Evolutionary conservation across 106 monocot genomes (phyloP).

Genomic region (Dendrobium catenatum): DNA sequence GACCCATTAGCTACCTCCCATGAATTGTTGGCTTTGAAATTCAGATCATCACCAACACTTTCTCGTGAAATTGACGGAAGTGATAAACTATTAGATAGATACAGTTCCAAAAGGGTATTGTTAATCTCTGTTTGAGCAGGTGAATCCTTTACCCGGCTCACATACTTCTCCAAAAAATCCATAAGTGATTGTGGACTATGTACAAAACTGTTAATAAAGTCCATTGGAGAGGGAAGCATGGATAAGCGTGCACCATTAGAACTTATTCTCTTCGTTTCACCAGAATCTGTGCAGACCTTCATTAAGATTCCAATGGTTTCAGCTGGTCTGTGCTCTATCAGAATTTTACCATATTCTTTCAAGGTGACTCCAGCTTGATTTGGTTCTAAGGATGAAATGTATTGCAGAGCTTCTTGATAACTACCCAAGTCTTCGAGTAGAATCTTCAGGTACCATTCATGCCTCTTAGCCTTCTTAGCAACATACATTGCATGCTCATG

Average conservation of each 20-base stretch:
- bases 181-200: constrained; percentile 78
- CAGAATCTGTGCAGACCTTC: constrained; percentile 53
- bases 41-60: constrained; percentile 22
- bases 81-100: constrained; percentile 59
- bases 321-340: constrained; percentile 72
- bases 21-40: constrained; percentile 17
- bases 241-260: constrained; percentile 34
- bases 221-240: constrained; percentile 73
- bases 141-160: constrained; percentile 59
- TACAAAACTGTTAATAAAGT: constrained; percentile 90
- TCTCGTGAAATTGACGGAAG: constrained; percentile 71
- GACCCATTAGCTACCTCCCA: too few species aligned
- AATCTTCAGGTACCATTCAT: constrained; percentile 95
- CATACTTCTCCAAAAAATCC: constrained; percentile 88
- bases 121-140: constrained; percentile 82
- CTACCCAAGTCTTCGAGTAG: constrained; percentile 92
- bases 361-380: constrained; percentile 81
- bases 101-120: constrained; percentile 88
- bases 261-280: constrained; percentile 27
- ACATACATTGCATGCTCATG: constrained; percentile 99
- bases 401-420: constrained; percentile 74
- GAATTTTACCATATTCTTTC: constrained; percentile 95
- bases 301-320: constrained; percentile 78
- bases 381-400: constrained; percentile 79
- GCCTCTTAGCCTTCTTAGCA: constrained; percentile 81